Percentiles rank a stretch among this genome's conserved stretches.
Conservation (phyloP, 192 early-diverging fungal species). For the Paraglomus occultum region DNA sequence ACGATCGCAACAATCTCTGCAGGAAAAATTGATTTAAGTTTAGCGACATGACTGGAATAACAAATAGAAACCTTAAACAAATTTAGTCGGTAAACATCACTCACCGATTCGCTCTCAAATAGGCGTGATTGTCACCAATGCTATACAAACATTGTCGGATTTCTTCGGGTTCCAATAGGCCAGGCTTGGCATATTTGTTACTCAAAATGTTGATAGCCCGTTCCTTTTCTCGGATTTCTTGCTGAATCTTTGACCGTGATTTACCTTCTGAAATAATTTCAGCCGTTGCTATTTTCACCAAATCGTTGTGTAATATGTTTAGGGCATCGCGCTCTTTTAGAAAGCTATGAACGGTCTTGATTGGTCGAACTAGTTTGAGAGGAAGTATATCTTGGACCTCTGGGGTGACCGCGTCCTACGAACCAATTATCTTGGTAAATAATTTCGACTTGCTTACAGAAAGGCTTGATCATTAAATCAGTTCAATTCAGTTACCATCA, state of each 20-base stretch:
- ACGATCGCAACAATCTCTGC: constrained; percentile 91
- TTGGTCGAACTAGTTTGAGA: constrained; percentile 77
- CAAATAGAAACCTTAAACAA: background rate
- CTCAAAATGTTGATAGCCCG: constrained; percentile 84
- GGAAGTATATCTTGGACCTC: constrained; percentile 77
- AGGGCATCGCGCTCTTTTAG: constrained; percentile 66
- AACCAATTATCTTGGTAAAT: background rate
- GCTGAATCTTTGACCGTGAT: constrained; percentile 64
- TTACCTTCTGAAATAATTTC: constrained; percentile 72
- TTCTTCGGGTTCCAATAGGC: constrained; percentile 57
- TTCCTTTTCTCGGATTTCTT: constrained; percentile 90
- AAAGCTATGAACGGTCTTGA: constrained; percentile 86
- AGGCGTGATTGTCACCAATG: constrained; percentile 98
- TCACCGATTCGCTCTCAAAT: constrained; percentile 77
- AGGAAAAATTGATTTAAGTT: background rate
- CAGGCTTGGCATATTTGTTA: constrained; percentile 65
- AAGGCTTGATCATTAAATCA: background rate
- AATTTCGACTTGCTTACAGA: too few relatives aligned
- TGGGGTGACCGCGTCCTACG: constrained; percentile 64
- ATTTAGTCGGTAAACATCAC: background rate
- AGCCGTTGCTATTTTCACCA: constrained; percentile 69
- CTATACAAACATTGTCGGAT: constrained; percentile 89
- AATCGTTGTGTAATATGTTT: constrained; percentile 75
- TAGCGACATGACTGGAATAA: background rate
- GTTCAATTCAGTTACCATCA: constrained; percentile 48